phyloP scores from a whole-genome alignment of 257 asterid species.

The Solanum lignicaule region DNA sequence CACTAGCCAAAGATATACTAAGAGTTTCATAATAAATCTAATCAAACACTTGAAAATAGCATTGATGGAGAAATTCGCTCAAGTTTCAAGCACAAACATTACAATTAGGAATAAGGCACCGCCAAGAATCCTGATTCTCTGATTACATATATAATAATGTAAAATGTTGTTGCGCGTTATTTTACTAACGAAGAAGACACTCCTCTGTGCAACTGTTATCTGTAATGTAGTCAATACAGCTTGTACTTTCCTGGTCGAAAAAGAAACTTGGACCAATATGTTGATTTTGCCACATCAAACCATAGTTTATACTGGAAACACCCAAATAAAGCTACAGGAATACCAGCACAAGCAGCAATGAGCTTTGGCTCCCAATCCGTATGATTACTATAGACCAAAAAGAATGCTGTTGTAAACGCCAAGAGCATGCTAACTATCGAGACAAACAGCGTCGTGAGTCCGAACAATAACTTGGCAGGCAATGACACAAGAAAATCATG shows the following conservation, averaged over 20 bases:
- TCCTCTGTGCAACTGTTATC: background rate
- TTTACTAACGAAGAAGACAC: background rate
- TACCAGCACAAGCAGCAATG: background rate
- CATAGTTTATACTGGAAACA: background rate
- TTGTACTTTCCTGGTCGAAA: background rate
- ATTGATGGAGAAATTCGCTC: background rate
- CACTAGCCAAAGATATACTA: background rate
- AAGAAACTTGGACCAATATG: background rate
- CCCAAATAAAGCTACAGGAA: background rate
- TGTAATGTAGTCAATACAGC: background rate
- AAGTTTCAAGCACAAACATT: background rate
- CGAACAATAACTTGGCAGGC: background rate
- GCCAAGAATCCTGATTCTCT: background rate
- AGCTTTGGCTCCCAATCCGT: background rate
- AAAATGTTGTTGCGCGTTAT: background rate
- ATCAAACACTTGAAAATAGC: background rate
- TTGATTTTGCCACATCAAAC: background rate
- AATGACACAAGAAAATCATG: background rate
- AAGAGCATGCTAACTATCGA: background rate
- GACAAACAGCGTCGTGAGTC: background rate
- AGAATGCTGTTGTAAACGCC: background rate
- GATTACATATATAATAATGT: background rate
- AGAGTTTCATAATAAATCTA: background rate
- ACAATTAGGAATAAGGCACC: background rate
- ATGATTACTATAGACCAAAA: slow-evolving; percentile 1